Evolutionary conservation across 1,284 basidiomycete genomes (phyloP).

Genomic region (Puccinia coronata): DNA sequence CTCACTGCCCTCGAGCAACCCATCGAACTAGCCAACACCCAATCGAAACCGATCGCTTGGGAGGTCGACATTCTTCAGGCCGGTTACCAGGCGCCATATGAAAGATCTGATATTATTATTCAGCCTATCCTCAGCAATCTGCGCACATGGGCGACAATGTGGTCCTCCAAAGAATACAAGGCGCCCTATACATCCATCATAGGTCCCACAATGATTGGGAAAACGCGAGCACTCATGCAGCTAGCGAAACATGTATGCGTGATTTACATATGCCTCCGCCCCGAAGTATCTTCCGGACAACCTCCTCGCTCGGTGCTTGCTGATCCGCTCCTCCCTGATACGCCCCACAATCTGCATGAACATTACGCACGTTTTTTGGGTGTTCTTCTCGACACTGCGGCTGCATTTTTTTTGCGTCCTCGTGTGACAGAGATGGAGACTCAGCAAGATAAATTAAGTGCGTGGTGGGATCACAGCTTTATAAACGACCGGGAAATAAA

Average conservation of each 20-base stretch:
- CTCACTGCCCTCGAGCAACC: background rate
- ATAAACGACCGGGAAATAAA: no score
- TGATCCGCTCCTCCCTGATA: background rate
- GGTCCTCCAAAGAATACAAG: background rate
- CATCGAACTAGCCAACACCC: no score
- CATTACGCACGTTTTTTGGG: background rate
- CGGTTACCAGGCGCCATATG: background rate
- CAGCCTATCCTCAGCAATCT: background rate
- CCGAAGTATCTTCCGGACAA: background rate
- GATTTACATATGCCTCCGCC: slow-evolving; percentile 10
- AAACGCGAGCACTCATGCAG: slow-evolving; percentile 17
- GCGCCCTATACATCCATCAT: slow-evolving; percentile 18
- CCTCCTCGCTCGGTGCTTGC: slow-evolving; percentile 13
- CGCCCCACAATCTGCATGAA: background rate
- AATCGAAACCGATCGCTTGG: background rate
- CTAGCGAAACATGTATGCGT: background rate
- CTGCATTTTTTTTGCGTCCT: no score
- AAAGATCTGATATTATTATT: slow-evolving; percentile 2
- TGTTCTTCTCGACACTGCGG: background rate
- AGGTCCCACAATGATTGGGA: slow-evolving; percentile 11
- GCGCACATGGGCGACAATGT: background rate
- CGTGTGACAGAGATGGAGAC: no score
- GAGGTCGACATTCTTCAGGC: background rate
- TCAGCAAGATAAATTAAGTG: no score
- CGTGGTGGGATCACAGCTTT: no score